Percentiles rank a stretch among this genome's conserved stretches.
Conservation (phyloP, 2,329 filamentous ascomycete species). For the Gliomastix tumulicola region DNA sequence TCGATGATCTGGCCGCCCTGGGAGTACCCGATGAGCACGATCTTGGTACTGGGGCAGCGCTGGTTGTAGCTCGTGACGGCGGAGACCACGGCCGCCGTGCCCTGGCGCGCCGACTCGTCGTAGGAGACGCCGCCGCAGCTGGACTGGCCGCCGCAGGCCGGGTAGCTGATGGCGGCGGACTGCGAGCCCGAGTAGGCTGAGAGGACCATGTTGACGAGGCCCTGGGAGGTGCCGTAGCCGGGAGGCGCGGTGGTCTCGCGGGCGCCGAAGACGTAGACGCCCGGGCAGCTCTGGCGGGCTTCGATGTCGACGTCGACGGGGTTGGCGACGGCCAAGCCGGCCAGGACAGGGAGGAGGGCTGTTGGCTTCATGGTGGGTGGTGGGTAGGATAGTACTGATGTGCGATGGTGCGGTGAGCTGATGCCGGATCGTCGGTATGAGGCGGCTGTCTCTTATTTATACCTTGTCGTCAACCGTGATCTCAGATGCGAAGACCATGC, state of each 20-base stretch:
- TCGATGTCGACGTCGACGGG: background rate
- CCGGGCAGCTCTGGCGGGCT: constrained; percentile 23
- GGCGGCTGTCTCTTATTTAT: too few relatives aligned
- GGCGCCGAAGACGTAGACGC: constrained; percentile 37
- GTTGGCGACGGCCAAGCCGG: background rate
- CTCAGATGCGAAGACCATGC: too few relatives aligned
- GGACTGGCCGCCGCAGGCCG: constrained; percentile 55
- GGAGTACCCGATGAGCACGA: constrained; percentile 56
- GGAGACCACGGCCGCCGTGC: constrained; percentile 49
- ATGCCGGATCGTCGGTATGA: too few relatives aligned
- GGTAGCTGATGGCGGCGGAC: constrained; percentile 48
- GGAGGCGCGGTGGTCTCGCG: constrained; percentile 40
- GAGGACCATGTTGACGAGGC: constrained; percentile 42
- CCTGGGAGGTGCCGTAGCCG: constrained; percentile 43
- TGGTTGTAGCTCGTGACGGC: constrained; percentile 53
- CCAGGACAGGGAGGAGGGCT: background rate
- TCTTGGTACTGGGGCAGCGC: constrained; percentile 47
- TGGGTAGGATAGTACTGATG: too few relatives aligned
- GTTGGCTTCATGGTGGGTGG: background rate
- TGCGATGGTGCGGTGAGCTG: too few relatives aligned
- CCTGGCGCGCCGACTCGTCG: constrained; percentile 48
- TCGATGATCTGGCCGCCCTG: constrained; percentile 60
- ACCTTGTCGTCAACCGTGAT: too few relatives aligned
- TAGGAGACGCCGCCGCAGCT: constrained; percentile 54
- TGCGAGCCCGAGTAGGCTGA: constrained; percentile 41